Evolutionary conservation across 2,329 filamentous ascomycete genomes (phyloP), one percentile per base, ranked within the genome.

Genomic region (Neofusicoccum laricinum): DNA sequence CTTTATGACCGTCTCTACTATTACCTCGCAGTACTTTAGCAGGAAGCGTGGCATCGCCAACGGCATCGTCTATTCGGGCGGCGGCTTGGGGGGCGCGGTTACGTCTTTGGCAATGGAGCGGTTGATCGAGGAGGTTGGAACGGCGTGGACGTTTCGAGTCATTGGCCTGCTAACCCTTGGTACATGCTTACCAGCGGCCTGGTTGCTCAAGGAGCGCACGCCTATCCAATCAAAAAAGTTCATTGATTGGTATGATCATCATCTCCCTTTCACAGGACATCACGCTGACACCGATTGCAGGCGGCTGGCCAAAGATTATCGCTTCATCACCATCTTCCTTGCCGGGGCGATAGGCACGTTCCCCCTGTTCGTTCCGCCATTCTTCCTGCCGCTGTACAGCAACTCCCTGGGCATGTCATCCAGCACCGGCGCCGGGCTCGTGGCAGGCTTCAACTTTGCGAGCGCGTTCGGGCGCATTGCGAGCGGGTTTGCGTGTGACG

Each of bases 371-470:
- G 85, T 88, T 0, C 85, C 86, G 0, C 84, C 86, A 0, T 88
- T 86, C 74, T 88, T 88, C 70, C 73, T 88, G 0, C 86, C 86
- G 0, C 75, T 87, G 0, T 87, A 86, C 68, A 80, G 79, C 32
- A 74, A 78, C 3, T 84, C 85, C 0, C 77, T 89, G n/a, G 83
- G 84, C 0, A 75, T 88, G 7, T 78, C 80, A 0, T 80, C 84
- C 1, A 77, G 76, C 7, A 80, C 79, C 0, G 86, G 86, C 0
- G 86, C 86, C 0, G 85, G 77, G 11, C 75, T 89, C 0, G 79
- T 89, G 0, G 86, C 86, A 0, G 85, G 81, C 1, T 89, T 88
- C 77, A 88, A 86, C 71, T 82, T 86, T 25, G 81, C 85, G 0
- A 87, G 86, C 0, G 86, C 86, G 0, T 69, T 86, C 4, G 86